A percentile compares a stretch with the other conserved stretches of the same genome.
These are phyloP conservation scores for Diaporthe destruens DNA, from an alignment of 2,329 filamentous ascomycete genomes.

Conservation along the genomic window DNA sequence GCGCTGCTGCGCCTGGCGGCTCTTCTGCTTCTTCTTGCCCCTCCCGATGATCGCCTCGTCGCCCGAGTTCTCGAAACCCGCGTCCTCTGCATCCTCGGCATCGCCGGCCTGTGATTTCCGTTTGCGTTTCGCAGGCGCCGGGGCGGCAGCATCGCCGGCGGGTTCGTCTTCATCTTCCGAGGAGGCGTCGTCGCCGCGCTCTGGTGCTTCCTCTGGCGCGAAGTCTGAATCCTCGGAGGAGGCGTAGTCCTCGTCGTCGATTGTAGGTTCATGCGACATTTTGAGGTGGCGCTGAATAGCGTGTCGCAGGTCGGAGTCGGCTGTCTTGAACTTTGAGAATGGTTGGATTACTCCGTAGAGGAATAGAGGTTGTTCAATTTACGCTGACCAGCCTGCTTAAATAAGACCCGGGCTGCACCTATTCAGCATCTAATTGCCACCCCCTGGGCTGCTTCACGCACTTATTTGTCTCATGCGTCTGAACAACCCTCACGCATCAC, in stretches of 20 bases:
- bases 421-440: neutral
- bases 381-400: neutral
- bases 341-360: no score
- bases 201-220: slow-evolving; percentile 66
- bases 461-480: neutral
- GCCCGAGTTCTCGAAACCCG: slow-evolving; percentile 75
- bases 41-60: slow-evolving; percentile 77
- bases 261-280: slow-evolving; percentile 59
- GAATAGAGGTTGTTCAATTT: neutral
- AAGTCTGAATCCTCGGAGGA: slow-evolving; percentile 83
- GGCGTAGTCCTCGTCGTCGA: slow-evolving; percentile 69
- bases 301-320: neutral
- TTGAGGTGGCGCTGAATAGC: slow-evolving; percentile 32
- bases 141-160: slow-evolving; percentile 46
- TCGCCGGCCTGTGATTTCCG: slow-evolving; percentile 42
- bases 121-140: slow-evolving; percentile 51
- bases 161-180: slow-evolving; percentile 63
- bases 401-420: neutral
- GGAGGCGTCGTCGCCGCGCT: slow-evolving; percentile 51
- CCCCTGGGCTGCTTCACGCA: neutral
- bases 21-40: slow-evolving; percentile 66
- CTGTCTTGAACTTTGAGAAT: neutral
- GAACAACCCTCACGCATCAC: neutral
- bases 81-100: slow-evolving; percentile 56
- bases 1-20: slow-evolving; percentile 50